Base-by-base conservation (phyloP, 176 grass and related monocot genomes). In the Tuctoria greenei region DNA sequence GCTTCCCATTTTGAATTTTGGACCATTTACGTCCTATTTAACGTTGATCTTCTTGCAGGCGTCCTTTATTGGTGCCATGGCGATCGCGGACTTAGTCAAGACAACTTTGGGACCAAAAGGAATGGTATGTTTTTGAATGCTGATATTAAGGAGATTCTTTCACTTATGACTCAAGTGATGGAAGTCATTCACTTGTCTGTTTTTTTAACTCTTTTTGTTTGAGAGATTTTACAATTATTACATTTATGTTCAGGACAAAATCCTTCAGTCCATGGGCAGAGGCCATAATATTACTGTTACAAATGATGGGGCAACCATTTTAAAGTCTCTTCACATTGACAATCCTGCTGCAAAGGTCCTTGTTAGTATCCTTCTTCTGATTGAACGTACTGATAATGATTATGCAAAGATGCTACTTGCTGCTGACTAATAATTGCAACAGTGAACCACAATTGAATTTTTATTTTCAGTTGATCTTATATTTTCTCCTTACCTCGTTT, bases 311-410 rank as follows among this genome's bases (percentile, higher is more conserved):
- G 95, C 95, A 31, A 98, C 95, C 41, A 98, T 98, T 68, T 73
- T 98, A 69, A 98, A 98, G 65, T 92, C 95, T 0, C 95, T 98
- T 84, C 95, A 95, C 69, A 98, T 98, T 65, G 95, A 98, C 37
- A 98, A 92, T 43, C 87, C 95, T 79, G 89, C 95, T 69, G 95
- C 95, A 0, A 98, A 98, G 81, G 95, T 98, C 67, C 95, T 98
- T 86, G 86, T 98, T 72, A 91, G 95, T 97, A 97, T 97, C 95
- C 91, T 91, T 93, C 40, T 14, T 93, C 55, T 14, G 15, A 64
- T 71, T 47, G 36, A 28, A 12, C 5, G 14, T 85, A 10, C 18
- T 58, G 23, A 14, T 35, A 10, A 46, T 50, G 23, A 6, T 52
- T 4, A 23, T 49, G 12, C 23, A 39, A 26, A 42, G 20, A 4